A percentile compares a stretch with the other conserved stretches of the same genome.
Evolutionary conservation across 306 rosid species (phyloP).

Genomic region (Cucurbita moschata): DNA sequence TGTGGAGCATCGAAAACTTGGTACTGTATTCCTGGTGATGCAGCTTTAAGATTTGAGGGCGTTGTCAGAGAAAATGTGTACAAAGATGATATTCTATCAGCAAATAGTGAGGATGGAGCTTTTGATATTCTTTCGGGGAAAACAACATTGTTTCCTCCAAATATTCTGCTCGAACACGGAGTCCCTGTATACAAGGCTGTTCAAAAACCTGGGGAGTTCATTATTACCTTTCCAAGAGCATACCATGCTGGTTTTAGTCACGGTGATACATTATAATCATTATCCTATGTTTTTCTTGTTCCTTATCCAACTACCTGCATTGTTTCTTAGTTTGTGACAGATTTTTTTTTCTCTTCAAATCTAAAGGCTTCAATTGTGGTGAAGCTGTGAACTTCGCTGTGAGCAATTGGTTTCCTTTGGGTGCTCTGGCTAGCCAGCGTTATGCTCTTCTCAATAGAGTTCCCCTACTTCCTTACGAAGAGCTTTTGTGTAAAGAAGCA

Average conservation of each 20-base stretch:
- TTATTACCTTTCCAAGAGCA: constrained; percentile 85
- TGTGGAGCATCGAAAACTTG: constrained; percentile 99
- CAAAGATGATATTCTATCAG: constrained; percentile 59
- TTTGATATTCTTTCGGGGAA: constrained; percentile 85
- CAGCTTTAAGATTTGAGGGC: constrained; percentile 78
- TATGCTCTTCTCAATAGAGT: constrained; percentile 73
- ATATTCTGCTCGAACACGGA: constrained; percentile 54
- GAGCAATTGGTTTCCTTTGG: constrained; percentile 91
- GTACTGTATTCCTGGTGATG: constrained; percentile 91
- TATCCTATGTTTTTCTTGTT: neutral
- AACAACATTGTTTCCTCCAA: constrained; percentile 92
- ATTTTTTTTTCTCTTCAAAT: neutral
- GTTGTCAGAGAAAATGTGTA: constrained; percentile 80
- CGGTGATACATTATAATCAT: constrained; percentile 26
- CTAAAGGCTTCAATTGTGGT: constrained; percentile 88
- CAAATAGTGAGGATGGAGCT: constrained; percentile 87
- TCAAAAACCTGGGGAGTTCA: constrained; percentile 86
- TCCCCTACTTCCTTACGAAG: constrained; percentile 89
- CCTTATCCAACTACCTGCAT: neutral
- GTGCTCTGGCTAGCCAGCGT: constrained; percentile 79
- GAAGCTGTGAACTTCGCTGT: constrained; percentile 97
- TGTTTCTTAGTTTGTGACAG: neutral
- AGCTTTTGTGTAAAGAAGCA: constrained; percentile 90
- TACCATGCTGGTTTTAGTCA: constrained; percentile 97
- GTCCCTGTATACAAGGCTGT: constrained; percentile 90